phyloP scores from a whole-genome alignment of 768 basidiomycete species.

The Russula earlei region DNA sequence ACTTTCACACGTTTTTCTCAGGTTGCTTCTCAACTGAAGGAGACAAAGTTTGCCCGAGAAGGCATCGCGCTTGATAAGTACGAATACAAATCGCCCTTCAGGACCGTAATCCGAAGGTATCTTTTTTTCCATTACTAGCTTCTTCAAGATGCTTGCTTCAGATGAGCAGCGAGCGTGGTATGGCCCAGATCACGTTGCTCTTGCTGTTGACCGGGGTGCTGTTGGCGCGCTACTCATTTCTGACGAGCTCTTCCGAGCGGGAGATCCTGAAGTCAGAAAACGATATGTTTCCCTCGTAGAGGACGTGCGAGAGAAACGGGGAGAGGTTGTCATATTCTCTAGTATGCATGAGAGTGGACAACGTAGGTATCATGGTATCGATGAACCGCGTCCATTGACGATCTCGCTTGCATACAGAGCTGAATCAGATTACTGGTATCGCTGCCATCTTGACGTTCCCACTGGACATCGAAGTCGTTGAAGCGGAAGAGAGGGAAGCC shows the following conservation, averaged over 20 bases:
- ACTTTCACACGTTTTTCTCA: constrained; percentile 24
- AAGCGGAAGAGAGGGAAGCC: constrained; percentile 81
- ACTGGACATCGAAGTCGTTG: constrained; percentile 89
- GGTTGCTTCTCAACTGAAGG: constrained; percentile 72
- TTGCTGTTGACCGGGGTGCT: constrained; percentile 89
- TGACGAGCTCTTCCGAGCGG: constrained; percentile 87
- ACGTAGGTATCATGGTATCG: constrained; percentile 46
- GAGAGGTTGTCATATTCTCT: constrained; percentile 93
- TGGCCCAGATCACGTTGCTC: constrained; percentile 85
- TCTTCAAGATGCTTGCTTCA: constrained; percentile 93
- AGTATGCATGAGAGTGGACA: constrained; percentile 99
- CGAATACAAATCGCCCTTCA: not conserved
- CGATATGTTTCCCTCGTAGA: constrained; percentile 85
- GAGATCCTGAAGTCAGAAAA: constrained; percentile 67
- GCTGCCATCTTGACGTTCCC: constrained; percentile 96
- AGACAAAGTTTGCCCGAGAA: constrained; percentile 94
- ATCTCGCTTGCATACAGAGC: constrained; percentile 48
- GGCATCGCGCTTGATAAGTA: constrained; percentile 86
- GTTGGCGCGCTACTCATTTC: constrained; percentile 92
- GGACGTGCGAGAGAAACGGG: constrained; percentile 78
- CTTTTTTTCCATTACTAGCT: constrained; percentile 38
- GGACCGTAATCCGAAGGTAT: not conserved
- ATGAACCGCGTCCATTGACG: not conserved
- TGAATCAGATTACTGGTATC: constrained; percentile 92
- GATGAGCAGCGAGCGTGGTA: constrained; percentile 99